These are phyloP conservation scores for Aureobasidium sp. DNA, from an alignment of 2,329 filamentous ascomycete genomes.

Conservation along the genomic window DNA sequence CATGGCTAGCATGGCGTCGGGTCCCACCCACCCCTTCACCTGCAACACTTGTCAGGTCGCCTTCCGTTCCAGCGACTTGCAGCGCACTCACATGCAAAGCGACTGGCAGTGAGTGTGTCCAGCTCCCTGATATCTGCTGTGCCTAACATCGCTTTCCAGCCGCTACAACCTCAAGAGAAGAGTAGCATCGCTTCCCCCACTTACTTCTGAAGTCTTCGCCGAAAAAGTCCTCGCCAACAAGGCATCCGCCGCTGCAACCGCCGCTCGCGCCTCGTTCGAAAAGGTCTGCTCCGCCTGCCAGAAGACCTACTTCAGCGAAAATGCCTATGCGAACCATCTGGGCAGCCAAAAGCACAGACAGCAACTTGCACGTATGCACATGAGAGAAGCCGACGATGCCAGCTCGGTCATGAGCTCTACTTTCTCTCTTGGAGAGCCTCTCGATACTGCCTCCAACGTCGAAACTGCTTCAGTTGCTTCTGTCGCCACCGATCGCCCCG, in stretches of 20 bases:
- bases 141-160: constrained; percentile 38
- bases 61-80: constrained; percentile 86
- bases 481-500: constrained; percentile 47
- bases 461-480: constrained; percentile 9
- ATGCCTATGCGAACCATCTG: constrained; percentile 89
- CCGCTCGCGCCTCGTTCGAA: constrained; percentile 83
- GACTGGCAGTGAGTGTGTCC: constrained; percentile 85
- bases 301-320: constrained; percentile 94
- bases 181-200: constrained; percentile 81
- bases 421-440: constrained; percentile 80
- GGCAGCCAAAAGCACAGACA: constrained; percentile 83
- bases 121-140: not conserved
- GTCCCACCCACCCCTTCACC: constrained; percentile 71
- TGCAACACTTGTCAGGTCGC: constrained; percentile 98
- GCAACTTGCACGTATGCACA: constrained; percentile 49
- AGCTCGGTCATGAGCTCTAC: constrained; percentile 79
- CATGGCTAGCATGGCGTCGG: constrained; percentile 12
- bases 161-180: constrained; percentile 95
- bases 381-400: constrained; percentile 56
- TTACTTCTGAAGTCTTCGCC: constrained; percentile 86
- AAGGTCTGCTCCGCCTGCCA: constrained; percentile 73
- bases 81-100: constrained; percentile 93
- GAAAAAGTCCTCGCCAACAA: constrained; percentile 93
- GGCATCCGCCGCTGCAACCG: constrained; percentile 73
- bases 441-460: constrained; percentile 42